Evolutionary conservation across 148 eudicot genomes (phyloP).

Genomic region (Suaeda aralocaspica): DNA sequence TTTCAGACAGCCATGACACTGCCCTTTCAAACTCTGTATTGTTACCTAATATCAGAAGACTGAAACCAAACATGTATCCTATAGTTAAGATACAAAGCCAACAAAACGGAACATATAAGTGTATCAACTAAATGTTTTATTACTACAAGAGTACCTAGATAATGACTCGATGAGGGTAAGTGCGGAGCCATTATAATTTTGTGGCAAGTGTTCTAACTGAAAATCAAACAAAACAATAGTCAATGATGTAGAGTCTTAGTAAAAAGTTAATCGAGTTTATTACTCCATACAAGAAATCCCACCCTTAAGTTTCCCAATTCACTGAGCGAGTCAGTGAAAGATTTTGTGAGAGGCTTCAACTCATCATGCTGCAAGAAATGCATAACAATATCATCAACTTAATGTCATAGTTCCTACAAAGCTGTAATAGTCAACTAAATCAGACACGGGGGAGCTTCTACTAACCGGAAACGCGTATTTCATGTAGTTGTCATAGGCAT

Average conservation of each 20-base stretch:
- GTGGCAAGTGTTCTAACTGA: slow-evolving; percentile 85
- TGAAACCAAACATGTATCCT: slow-evolving; percentile 29
- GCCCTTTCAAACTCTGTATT: slow-evolving; percentile 77
- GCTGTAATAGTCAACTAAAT: slow-evolving; percentile 6
- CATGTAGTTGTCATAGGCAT: slow-evolving; percentile 97
- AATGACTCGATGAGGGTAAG: slow-evolving; percentile 91
- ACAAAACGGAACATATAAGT: neutral
- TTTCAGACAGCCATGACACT: slow-evolving; percentile 84
- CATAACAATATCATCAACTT: slow-evolving; percentile 1
- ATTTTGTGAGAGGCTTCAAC: slow-evolving; percentile 82
- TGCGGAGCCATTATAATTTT: slow-evolving; percentile 83
- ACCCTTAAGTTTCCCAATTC: slow-evolving; percentile 93
- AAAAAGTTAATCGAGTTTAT: slow-evolving; percentile 4
- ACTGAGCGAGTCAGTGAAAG: slow-evolving; percentile 78
- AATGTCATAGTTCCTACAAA: neutral
- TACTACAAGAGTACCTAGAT: slow-evolving; percentile 56
- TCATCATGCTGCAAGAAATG: slow-evolving; percentile 79
- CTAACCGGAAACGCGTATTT: slow-evolving; percentile 92
- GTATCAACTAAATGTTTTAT: neutral
- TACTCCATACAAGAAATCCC: slow-evolving; percentile 15
- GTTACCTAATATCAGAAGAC: slow-evolving; percentile 86
- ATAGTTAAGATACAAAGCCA: slow-evolving; percentile 12
- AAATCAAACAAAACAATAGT: slow-evolving; percentile 17
- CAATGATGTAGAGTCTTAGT: neutral
- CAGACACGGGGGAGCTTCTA: slow-evolving; percentile 11